Conservation (phyloP, 495 filamentous ascomycete genomes). For the Penicillium ucsense region DNA sequence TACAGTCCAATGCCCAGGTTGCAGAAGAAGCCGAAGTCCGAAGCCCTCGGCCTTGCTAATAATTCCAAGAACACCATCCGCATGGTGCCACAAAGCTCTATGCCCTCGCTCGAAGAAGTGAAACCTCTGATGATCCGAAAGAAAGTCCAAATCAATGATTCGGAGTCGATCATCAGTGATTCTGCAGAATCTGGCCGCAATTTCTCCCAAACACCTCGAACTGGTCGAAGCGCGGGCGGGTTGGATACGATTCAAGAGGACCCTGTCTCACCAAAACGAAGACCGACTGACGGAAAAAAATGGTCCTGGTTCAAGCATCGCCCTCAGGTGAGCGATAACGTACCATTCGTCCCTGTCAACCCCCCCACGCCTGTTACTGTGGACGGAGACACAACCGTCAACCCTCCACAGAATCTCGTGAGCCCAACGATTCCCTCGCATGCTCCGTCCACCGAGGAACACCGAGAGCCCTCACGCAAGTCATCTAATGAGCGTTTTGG, state of each 20-base stretch:
- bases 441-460: neutral
- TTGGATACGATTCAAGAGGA: conserved; percentile 25
- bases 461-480: conserved; percentile 9
- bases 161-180: neutral
- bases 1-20: neutral
- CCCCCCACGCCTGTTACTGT: conserved; percentile 14
- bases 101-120: conserved; percentile 28
- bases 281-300: conserved; percentile 38
- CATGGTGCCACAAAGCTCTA: conserved; percentile 35
- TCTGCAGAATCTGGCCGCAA: neutral
- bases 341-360: conserved; percentile 9
- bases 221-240: conserved; percentile 9
- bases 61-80: conserved; percentile 34
- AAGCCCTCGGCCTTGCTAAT: conserved; percentile 17
- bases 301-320: conserved; percentile 58
- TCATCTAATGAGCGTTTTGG: conserved; percentile 18
- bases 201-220: conserved; percentile 13
- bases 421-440: neutral
- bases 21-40: conserved; percentile 6
- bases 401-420: conserved; percentile 5
- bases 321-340: conserved; percentile 31
- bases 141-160: conserved; percentile 19
- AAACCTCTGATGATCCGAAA: conserved; percentile 49
- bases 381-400: conserved; percentile 17
- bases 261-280: conserved; percentile 18